Evolutionary conservation across 768 basidiomycete species (phyloP).

Genomic region (Lanmaoa pseudosensibilis): DNA sequence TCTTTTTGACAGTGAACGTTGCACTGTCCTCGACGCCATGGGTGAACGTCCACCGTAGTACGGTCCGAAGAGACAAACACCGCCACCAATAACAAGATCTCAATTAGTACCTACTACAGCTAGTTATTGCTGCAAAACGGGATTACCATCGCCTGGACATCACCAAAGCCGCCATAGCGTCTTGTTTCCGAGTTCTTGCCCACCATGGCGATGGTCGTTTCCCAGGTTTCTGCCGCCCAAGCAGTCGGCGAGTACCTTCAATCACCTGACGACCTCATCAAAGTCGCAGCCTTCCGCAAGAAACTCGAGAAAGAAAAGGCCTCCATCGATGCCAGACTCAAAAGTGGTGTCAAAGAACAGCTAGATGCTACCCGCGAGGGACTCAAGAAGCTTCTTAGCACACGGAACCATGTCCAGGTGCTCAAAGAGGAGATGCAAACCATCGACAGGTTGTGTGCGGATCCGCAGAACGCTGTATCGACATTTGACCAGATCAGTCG

Average conservation of each 20-base stretch:
- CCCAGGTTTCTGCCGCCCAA: slow-evolving; percentile 74
- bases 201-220: slow-evolving; percentile 44
- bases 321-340: slow-evolving; percentile 86
- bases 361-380: slow-evolving; percentile 89
- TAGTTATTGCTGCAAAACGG: not conserved
- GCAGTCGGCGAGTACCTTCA: slow-evolving; percentile 89
- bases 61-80: not conserved
- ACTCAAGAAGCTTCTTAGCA: slow-evolving; percentile 74
- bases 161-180: not conserved
- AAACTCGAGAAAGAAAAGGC: slow-evolving; percentile 97
- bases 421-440: slow-evolving; percentile 85
- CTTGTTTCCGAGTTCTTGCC: not conserved
- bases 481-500: slow-evolving; percentile 96
- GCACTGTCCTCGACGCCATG: slow-evolving; percentile 10
- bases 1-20: slow-evolving; percentile 7
- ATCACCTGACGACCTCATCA: slow-evolving; percentile 89
- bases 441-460: slow-evolving; percentile 72
- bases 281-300: slow-evolving; percentile 85
- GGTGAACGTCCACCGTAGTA: not conserved
- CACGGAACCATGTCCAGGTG: slow-evolving; percentile 72
- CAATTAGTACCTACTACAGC: not conserved
- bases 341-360: slow-evolving; percentile 90
- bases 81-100: not conserved
- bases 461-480: slow-evolving; percentile 72
- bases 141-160: not conserved